Evolutionary conservation across 2,329 filamentous ascomycete species (phyloP).

Genomic region (Ophiostoma ulmi): DNA sequence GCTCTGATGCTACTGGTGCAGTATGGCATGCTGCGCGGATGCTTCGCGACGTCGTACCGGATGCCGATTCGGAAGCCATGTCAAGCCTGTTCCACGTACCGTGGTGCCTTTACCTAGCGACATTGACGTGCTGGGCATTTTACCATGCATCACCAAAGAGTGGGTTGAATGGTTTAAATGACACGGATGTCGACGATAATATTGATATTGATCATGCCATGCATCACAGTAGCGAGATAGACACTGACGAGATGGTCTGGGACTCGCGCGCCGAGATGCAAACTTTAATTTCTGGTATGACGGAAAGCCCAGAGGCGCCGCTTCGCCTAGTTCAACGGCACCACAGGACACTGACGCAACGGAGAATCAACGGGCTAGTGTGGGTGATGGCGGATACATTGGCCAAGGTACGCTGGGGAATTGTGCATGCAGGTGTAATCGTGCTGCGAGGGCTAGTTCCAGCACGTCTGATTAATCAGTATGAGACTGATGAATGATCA

Average conservation of each 20-base stretch:
- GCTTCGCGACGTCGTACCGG: conserved; percentile 19
- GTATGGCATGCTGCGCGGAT: conserved; percentile 25
- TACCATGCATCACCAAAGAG: conserved; percentile 21
- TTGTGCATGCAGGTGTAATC: conserved; percentile 25
- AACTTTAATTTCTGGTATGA: conserved; percentile 18
- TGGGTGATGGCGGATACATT: conserved; percentile 27
- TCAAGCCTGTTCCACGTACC: conserved; percentile 26
- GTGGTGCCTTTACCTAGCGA: conserved; percentile 27
- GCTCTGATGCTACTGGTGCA: conserved; percentile 9
- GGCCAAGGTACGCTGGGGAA: conserved; percentile 27
- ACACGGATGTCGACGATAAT: not conserved
- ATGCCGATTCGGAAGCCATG: conserved; percentile 24
- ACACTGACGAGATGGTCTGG: conserved; percentile 26
- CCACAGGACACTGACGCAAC: not conserved
- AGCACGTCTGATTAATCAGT: conserved; percentile 24
- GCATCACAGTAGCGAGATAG: not conserved
- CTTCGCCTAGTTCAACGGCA: not conserved
- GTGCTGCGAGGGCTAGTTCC: conserved; percentile 26
- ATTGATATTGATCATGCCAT: not conserved
- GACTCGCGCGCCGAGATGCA: conserved; percentile 25
- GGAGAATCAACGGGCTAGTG: conserved; percentile 23
- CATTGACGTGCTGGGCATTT: conserved; percentile 27
- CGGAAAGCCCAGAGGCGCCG: not conserved
- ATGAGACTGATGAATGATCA: conserved; percentile 19
- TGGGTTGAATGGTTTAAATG: not conserved